A percentile compares a stretch with the other conserved stretches of the same genome.
Evolutionary conservation across 805 yeast genomes (phyloP).

Genomic region (Metschnikowia picachoensis): DNA sequence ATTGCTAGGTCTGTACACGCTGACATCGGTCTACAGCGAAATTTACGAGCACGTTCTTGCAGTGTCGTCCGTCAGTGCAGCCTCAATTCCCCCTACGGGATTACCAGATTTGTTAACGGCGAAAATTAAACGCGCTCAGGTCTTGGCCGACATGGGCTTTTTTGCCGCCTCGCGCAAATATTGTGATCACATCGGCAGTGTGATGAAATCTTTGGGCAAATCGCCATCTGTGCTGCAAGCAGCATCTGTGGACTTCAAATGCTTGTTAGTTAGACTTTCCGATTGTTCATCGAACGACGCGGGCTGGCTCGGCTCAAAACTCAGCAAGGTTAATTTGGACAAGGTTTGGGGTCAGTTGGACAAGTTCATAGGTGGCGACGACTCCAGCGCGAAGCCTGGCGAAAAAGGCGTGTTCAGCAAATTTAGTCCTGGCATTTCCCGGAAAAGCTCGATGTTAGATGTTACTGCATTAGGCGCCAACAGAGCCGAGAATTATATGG

Average conservation of each 20-base stretch:
- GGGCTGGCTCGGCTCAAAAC: conserved; percentile 67
- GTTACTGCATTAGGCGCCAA: conserved; percentile 14
- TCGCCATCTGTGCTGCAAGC: conserved; percentile 26
- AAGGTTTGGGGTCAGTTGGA: conserved; percentile 87
- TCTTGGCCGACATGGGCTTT: conserved; percentile 65
- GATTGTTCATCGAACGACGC: conserved; percentile 41
- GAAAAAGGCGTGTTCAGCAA: conserved; percentile 64
- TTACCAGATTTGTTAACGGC: conserved; percentile 54
- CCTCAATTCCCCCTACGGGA: conserved; percentile 33
- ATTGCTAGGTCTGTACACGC: conserved; percentile 35
- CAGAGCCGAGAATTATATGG: conserved; percentile 4
- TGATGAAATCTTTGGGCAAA: conserved; percentile 30
- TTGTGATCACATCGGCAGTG: conserved; percentile 45
- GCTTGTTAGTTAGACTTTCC: conserved; percentile 44
- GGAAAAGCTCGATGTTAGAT: conserved; percentile 44
- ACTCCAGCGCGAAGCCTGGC: conserved; percentile 31
- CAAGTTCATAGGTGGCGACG: conserved; percentile 86
- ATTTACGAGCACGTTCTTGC: conserved; percentile 56
- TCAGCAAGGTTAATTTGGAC: conserved; percentile 63
- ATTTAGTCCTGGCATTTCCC: conserved; percentile 65
- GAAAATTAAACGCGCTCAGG: conserved; percentile 64
- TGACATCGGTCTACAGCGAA: conserved; percentile 52
- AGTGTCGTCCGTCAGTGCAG: conserved; percentile 20
- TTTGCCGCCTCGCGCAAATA: conserved; percentile 58
- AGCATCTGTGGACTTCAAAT: conserved; percentile 29